Base-by-base conservation (phyloP, 371 early-diverging fungal genomes). In the Astathelohania contejeani region DNA sequence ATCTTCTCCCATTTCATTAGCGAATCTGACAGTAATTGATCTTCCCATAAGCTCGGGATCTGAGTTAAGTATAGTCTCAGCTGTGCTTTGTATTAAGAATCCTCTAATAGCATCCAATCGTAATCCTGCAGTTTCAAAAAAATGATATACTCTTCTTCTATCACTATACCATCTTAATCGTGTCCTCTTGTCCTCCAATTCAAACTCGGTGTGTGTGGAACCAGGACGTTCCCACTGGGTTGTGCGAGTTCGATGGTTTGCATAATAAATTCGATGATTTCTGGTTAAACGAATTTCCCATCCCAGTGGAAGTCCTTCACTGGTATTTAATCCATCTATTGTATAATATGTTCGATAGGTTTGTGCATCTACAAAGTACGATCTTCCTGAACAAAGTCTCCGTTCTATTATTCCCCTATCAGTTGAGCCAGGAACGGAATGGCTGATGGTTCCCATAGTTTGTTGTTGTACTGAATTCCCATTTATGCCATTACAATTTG, bases 1-100 rank as follows among this genome's bases (percentile, higher is more conserved):
- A 46, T 65, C 65, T 37, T 55, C 60, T 9, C 65, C 65, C n/a
- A 59, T 53, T 50, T 65, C 65, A 29, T 60, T 28, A 44, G 18
- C 26, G 51, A 65, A 59, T 9, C 7, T 26, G 12, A 59, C 29
- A 25, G 6, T 1, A 12, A 63, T 19, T 9, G 20, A 18, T 38
- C 43, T 52, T 2, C 9, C 52, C 16, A 38, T n/a, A 35, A 20
- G 4, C 6, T 6, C 9, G 7, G 3, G 3, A 14, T 26, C 6
- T 20, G 49, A 4, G 14, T 25, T 19, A 27, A 50, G 4, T 7
- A 50, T 19, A 10, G 27, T 6, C 9, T 19, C 6, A 9, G 51
- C 51, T 9, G 51, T 10, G 9, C 35, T 32, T 40, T 50, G 51
- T 7, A 50, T 25, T 7, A 50, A 10, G 12, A 50, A 32, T 19